Evolutionary conservation across 2,329 filamentous ascomycete species (phyloP).

Genomic region (Pochonia chlamydosporia): DNA sequence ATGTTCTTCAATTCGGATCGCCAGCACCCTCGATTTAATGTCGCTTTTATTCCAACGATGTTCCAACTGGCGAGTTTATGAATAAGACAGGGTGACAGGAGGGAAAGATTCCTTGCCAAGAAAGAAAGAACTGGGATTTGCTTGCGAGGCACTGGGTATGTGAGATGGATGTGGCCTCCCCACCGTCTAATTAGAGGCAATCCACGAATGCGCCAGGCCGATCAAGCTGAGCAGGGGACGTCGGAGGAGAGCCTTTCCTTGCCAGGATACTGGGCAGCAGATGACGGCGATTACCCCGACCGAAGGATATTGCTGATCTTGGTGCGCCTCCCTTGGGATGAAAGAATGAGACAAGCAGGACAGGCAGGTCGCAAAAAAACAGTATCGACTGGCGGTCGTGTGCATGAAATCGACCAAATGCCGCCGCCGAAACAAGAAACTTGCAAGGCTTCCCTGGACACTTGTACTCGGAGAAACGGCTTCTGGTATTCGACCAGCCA

Average conservation of each 20-base stretch:
- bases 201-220: conserved; percentile 16
- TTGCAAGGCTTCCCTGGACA: too few relatives aligned
- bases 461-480: too few relatives aligned
- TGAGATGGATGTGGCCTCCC: conserved; percentile 8
- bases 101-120: neutral
- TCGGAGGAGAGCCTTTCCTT: neutral
- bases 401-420: too few relatives aligned
- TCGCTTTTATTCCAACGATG: neutral
- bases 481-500: too few relatives aligned
- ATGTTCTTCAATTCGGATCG: too few relatives aligned
- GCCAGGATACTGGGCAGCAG: neutral
- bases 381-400: neutral
- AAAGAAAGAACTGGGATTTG: neutral
- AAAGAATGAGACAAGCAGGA: neutral
- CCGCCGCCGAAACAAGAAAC: too few relatives aligned
- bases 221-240: conserved; percentile 14
- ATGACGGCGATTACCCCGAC: neutral
- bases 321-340: neutral
- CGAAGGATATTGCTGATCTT: neutral
- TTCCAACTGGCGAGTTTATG: neutral
- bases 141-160: neutral
- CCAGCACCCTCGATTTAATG: neutral
- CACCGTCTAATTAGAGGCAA: conserved; percentile 17
- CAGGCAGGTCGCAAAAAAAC: too few relatives aligned
- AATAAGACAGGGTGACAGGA: neutral